Evolutionary conservation across 2,329 filamentous ascomycete genomes (phyloP), one percentile per base, ranked within the genome.

Genomic region (Penicillium polonicum): DNA sequence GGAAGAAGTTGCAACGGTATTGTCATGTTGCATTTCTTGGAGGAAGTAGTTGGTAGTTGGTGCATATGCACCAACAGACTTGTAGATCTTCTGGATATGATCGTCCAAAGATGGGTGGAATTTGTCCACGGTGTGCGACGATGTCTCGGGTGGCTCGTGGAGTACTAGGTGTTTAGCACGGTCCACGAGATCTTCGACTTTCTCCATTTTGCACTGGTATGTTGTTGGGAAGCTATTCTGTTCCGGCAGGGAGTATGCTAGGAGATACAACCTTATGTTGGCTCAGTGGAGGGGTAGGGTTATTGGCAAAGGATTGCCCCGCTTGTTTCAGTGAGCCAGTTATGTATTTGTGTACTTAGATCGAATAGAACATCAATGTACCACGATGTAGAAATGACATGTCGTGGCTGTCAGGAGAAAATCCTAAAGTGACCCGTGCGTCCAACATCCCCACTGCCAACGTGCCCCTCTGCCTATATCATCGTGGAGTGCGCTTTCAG

Each of bases 41-140:
- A 68, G 45, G 13, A 73, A 72, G 10, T 67, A 65, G 3, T 54
- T 38, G 12, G 64, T 65, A 7, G 60, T 52, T n/a, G 64, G 57
- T 10, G 48, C 60, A 29, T 55, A 52, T 6, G 60, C 50, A n/a
- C 53, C 57, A 27, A 75, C 48, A 17, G 66, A 65, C n/a, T 69
- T 64, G 61, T 75, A 74, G 57, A 77, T 72, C 29, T 63, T 60
- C 36, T 74, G 62, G 17, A 79, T 60, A 52, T 77, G 69, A 9
- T 62, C 50, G 10, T 73, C 61, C 17, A 78, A 62, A 3, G 67
- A 49, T 5, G 71, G 64, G 12, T 74, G 69, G 58, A 77, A 75
- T 12, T 38, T 42, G 8, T 64, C 63, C 35, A 66, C 48, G 10
- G 50, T 43, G 13, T 57, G 19, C 27, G 48, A n/a, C 13, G 10